These are phyloP conservation scores for Solanum aculeatissimum DNA, from an alignment of 305 asterid species.

Conservation along the genomic window DNA sequence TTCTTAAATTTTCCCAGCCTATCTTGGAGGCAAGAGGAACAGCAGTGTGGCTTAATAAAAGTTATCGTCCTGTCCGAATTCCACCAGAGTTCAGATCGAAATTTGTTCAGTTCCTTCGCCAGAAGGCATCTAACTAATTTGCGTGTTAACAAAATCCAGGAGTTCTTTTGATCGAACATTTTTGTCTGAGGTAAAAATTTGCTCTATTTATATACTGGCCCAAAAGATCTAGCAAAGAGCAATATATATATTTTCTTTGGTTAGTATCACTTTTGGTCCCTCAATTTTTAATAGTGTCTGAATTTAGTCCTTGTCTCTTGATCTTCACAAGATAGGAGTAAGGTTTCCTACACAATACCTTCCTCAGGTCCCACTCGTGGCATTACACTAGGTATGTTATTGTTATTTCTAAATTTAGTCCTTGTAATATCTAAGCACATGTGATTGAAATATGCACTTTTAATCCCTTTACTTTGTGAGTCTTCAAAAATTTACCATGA, in stretches of 20 bases:
- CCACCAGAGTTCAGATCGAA: conserved; percentile 64
- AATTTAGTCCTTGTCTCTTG: background rate
- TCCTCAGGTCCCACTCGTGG: background rate
- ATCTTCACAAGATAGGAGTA: background rate
- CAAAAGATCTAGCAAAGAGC: background rate
- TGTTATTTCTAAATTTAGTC: background rate
- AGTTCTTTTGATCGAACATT: background rate
- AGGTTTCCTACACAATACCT: background rate
- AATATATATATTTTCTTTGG: background rate
- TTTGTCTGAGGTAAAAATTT: background rate
- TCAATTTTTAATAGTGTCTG: background rate
- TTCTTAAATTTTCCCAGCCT: conserved; percentile 29
- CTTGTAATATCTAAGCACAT: background rate
- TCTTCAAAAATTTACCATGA: background rate
- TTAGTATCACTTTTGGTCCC: background rate
- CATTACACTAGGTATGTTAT: background rate
- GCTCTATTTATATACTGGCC: background rate
- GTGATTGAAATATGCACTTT: background rate
- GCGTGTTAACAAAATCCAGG: background rate
- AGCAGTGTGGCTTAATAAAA: conserved; percentile 86
- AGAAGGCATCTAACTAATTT: conserved; percentile 27
- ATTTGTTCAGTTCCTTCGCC: conserved; percentile 45
- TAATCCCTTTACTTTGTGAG: background rate
- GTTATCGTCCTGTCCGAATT: conserved; percentile 71
- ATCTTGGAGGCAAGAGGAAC: conserved; percentile 76